Base-by-base conservation (phyloP, 352 stramenopile genomes). In the Phytophthora brassicae region DNA sequence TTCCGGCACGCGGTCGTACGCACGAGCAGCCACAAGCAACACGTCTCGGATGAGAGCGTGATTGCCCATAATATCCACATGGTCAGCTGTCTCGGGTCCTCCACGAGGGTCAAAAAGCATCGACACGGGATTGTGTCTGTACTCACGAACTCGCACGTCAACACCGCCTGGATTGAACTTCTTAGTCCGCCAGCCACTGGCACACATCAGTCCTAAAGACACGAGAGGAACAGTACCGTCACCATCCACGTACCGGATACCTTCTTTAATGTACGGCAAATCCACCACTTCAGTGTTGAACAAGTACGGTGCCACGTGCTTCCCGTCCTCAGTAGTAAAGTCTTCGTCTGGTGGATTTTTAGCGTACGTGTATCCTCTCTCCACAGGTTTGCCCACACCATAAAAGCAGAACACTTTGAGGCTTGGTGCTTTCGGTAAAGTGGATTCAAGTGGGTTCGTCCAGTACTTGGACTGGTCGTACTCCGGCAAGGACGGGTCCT, bases 11-110 rank as follows among this genome's bases (percentile, higher is more conserved):
- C 67, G 67, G 57, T 93, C 79, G 65, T 93, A 93, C 11, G 55
- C 72, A n/a, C 79, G 60, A 43, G 74, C 76, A 2, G 74, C 74
- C 22, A 93, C 74, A 7, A 77, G 74, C 41, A 93, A 56, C 17
- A 93, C 52, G 60, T 93, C 81, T 38, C 75, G 84, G 56, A 97
- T 96, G 14, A 97, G 77, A 28, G 86, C 87, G 52, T 96, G 74
- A 75, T 98, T 98, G 33, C 94, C 94, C 75, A 99, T 89, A 66
- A 99, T 97, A 57, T 98, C 94, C 3, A 98, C 91, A 78, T 99
- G 95, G 54, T 98, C 94, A 17, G 86, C 84, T 5, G 84, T 93
- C 54, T 77, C 76, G 1, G 84, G 84, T 2, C 84, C 84, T 11
- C 84, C 84, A 26, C 84, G 82, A 13, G 84, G 48, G 45, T 93